Evolutionary conservation across 1,284 basidiomycete species (phyloP), one percentile per base, ranked within the genome.

Genomic region (Ganoderma resinaceum): DNA sequence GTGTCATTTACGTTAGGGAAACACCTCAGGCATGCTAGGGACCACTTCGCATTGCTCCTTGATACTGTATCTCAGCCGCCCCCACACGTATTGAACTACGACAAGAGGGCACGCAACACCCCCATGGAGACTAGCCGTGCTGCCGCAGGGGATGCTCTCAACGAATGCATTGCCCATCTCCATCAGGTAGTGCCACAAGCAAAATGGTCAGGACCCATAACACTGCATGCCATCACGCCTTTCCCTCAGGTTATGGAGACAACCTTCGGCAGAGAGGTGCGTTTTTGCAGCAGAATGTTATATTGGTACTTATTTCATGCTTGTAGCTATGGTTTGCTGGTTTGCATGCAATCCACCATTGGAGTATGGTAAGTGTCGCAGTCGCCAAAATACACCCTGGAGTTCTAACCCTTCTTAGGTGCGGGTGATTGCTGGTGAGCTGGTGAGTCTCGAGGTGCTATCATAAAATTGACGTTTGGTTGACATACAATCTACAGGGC

Each of bases 341-440:
- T 31, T 79, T 95, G 35, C 94, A 95, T 77, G 93, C 93, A 58
- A 91, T 95, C 43, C 92, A 94, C 78, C 93, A 94, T 77, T 94
- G 91, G 91, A 92, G 91, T 20, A 93, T 94, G 91, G 91, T 93
- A 76, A 74, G 86, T 55, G n/a, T 35, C 12, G 29, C 20, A 23
- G 20, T 37, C 26, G 46, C 55, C n/a, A 3, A n/a, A 11, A 23
- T 16, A 23, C 3, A 26, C n/a, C 23, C 23, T 38, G 43, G 58
- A 23, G n/a, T 49, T 49, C 23, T 26, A 12, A 49, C 31, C 0
- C 43, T 46, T 8, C 35, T 37, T 49, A 93, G 91, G 84, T 94
- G 62, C 90, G 93, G 63, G 91, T 94, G 20, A 91, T 95, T 72
- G 89, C 91, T 40, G 91, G 91, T 69, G 93, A 95, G 81, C 80